phyloP scores from a whole-genome alignment of 2,329 filamentous ascomycete species.

The Hortaea werneckii region DNA sequence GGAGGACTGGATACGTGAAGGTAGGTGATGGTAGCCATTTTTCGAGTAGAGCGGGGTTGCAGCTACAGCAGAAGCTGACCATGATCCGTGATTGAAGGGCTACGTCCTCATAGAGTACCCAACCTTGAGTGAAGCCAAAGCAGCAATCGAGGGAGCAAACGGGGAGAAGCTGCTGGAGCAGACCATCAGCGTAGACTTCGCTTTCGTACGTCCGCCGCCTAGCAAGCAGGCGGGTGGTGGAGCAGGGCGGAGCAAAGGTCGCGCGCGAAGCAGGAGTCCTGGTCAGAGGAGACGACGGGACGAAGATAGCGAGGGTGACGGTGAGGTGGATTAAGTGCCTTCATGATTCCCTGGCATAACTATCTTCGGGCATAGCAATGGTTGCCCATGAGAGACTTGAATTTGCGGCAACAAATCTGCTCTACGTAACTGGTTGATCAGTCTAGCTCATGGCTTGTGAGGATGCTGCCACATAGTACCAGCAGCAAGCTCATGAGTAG shows the following conservation, averaged over 20 bases:
- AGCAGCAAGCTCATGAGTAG: no score
- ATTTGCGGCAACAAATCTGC: no score
- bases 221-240: constrained; percentile 32
- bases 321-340: not conserved
- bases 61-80: no score
- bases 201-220: constrained; percentile 70
- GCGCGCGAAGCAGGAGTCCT: not conserved
- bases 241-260: constrained; percentile 2
- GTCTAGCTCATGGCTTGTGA: no score
- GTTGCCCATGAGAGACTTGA: no score
- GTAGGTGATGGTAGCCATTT: constrained; percentile 32
- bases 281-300: not conserved
- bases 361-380: no score
- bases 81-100: constrained; percentile 42
- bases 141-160: constrained; percentile 73
- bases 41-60: no score
- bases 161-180: constrained; percentile 70
- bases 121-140: constrained; percentile 66
- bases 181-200: constrained; percentile 72
- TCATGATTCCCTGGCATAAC: no score
- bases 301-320: not conserved
- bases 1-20: constrained; percentile 79
- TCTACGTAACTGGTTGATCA: no score
- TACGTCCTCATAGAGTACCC: constrained; percentile 80
- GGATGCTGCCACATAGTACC: no score